phyloP scores from a whole-genome alignment of 2,329 filamentous ascomycete genomes.

The Colletotrichum lini region DNA sequence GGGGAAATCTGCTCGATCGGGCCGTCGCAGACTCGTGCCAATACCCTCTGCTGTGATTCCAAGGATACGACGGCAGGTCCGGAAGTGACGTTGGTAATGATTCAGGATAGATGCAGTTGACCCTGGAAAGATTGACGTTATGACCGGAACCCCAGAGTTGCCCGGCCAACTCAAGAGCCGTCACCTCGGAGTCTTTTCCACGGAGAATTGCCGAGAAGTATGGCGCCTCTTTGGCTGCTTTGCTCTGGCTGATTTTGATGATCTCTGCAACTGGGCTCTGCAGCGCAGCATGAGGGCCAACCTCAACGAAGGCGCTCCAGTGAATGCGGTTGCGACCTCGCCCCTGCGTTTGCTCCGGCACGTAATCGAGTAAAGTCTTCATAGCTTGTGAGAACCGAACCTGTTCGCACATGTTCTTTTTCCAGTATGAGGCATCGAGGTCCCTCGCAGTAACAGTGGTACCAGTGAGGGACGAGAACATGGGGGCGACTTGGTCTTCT shows the following conservation, averaged over 20 bases:
- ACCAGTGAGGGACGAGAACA: slow-evolving; percentile 34
- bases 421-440: slow-evolving; percentile 47
- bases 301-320: slow-evolving; percentile 46
- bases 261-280: slow-evolving; percentile 57
- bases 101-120: slow-evolving; percentile 46
- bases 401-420: slow-evolving; percentile 26
- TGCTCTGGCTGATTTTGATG: slow-evolving; percentile 56
- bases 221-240: slow-evolving; percentile 37
- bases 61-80: slow-evolving; percentile 42
- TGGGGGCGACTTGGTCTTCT: slow-evolving; percentile 47
- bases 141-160: slow-evolving; percentile 2
- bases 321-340: slow-evolving; percentile 32
- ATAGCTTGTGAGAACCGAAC: slow-evolving; percentile 19
- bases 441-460: slow-evolving; percentile 46
- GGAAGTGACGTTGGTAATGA: slow-evolving; percentile 38
- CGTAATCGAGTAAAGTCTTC: not conserved
- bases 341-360: not conserved
- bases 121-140: slow-evolving; percentile 50
- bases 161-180: slow-evolving; percentile 37
- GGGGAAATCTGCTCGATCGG: slow-evolving; percentile 12
- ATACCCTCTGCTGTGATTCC: slow-evolving; percentile 39
- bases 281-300: slow-evolving; percentile 57
- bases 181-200: slow-evolving; percentile 48
- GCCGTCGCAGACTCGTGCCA: slow-evolving; percentile 31
- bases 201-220: slow-evolving; percentile 48